phyloP scores from a whole-genome alignment of 2,329 filamentous ascomycete species.

The Aspergillus ochraceus region DNA sequence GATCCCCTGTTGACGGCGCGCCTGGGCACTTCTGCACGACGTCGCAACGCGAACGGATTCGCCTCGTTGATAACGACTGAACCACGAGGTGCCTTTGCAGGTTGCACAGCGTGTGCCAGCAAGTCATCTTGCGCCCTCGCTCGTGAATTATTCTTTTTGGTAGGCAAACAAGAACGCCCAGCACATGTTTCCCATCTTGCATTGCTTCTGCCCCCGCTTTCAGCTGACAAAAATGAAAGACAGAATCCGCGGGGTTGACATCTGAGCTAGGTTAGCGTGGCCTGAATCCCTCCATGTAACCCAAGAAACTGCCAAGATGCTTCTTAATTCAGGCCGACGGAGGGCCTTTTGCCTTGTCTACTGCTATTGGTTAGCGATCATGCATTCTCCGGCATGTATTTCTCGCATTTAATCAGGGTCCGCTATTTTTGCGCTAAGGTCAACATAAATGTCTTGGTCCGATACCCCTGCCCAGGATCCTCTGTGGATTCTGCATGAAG shows the following conservation, averaged over 20 bases:
- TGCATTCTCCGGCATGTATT: background rate
- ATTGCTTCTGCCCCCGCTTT: background rate
- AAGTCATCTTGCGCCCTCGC: background rate
- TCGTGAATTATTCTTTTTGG: background rate
- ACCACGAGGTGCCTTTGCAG: background rate
- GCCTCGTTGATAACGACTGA: background rate
- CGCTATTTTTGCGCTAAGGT: background rate
- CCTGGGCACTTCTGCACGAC: too few species aligned
- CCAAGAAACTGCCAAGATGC: constrained; percentile 12
- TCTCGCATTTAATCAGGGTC: background rate
- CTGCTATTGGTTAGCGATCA: background rate
- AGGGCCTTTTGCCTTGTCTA: background rate
- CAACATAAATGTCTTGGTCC: constrained; percentile 8
- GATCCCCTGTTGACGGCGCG: background rate
- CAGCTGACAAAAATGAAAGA: background rate
- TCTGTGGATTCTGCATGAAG: background rate
- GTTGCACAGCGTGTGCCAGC: background rate
- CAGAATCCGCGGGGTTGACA: background rate
- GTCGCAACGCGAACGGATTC: background rate
- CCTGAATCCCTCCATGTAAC: constrained; percentile 5
- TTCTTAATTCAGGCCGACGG: background rate
- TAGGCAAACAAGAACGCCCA: background rate
- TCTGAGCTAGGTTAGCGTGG: background rate
- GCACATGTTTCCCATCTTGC: background rate
- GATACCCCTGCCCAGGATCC: background rate